Evolutionary conservation across 2,329 filamentous ascomycete species (phyloP), one percentile per base, ranked within the genome.

Genomic region (Phialocephala sp.): DNA sequence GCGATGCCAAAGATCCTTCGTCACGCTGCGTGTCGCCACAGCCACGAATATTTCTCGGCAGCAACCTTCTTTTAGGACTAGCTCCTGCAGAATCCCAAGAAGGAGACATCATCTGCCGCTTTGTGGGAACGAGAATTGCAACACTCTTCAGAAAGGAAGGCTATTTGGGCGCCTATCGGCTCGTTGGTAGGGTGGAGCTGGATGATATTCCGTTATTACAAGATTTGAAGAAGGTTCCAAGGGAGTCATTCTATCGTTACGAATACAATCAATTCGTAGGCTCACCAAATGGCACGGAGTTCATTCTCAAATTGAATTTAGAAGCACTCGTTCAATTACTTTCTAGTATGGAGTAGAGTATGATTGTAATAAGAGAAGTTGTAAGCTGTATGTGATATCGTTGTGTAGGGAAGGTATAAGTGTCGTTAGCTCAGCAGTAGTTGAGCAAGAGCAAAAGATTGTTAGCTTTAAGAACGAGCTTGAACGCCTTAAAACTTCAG

Each of bases 81-180:
- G 60, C 39, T 8, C 60, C 60, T 36, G 47, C 37, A 18, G 37
- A 35, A 4, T 52, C 60, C 1, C 12, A 24, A 43, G 18, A 18
- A 9, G 60, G 60, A n/a, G 60, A 63, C 47, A 50, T 57, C 2
- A 57, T 63, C 22, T 63, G 50, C 22, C 20, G 18, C 27, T 63
- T 63, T n/a, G 39, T n/a, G 39, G 22, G 24, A 18, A 63, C 60
- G 5, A 11, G n/a, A 14, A 12, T 43, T 18, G 37, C 43, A 3
- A 52, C 52, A 12, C 15, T 63, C 15, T 24, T 63, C 6, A 20
- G 60, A 12, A 35, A n/a, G n/a, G 52, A 47, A 20, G 24, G 36
- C 8, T 12, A 22, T 36, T 4, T 5, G 1, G 14, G n/a, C 18
- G 6, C 35, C 1, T 50, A 47, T n/a, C 60, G 37, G 1, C 11